Conservation (phyloP, 495 filamentous ascomycete genomes). For the Elaphomyces granulatus region DNA sequence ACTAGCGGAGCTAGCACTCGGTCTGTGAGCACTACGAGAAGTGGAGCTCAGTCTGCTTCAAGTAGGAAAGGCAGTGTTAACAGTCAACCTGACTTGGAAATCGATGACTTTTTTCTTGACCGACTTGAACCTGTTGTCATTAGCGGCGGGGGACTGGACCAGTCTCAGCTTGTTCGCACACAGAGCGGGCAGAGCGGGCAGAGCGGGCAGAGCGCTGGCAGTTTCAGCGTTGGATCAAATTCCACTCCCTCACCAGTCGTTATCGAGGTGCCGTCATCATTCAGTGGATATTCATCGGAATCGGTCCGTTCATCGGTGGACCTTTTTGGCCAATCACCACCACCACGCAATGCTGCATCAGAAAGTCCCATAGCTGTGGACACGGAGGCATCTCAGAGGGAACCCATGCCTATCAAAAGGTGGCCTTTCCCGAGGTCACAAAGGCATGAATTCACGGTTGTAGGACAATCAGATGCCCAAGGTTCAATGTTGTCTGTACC, state of each 20-base stretch:
- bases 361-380: neutral
- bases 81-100: conserved; percentile 37
- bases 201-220: conserved; percentile 46
- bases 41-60: conserved; percentile 28
- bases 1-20: conserved; percentile 31
- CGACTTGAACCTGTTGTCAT: conserved; percentile 81
- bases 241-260: conserved; percentile 11
- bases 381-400: neutral
- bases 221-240: conserved; percentile 37
- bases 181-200: conserved; percentile 57
- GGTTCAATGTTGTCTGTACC: neutral
- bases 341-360: neutral
- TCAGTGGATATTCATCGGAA: conserved; percentile 23
- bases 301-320: conserved; percentile 19
- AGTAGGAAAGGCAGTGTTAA: conserved; percentile 40
- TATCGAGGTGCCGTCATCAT: conserved; percentile 6
- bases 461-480: neutral
- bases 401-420: neutral
- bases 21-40: conserved; percentile 42
- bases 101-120: conserved; percentile 58
- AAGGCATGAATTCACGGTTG: neutral
- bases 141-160: conserved; percentile 48
- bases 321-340: neutral
- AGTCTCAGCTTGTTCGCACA: conserved; percentile 39
- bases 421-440: neutral